Conservation (phyloP, 1,284 basidiomycete genomes). For the Ceratobasidium sp. region DNA sequence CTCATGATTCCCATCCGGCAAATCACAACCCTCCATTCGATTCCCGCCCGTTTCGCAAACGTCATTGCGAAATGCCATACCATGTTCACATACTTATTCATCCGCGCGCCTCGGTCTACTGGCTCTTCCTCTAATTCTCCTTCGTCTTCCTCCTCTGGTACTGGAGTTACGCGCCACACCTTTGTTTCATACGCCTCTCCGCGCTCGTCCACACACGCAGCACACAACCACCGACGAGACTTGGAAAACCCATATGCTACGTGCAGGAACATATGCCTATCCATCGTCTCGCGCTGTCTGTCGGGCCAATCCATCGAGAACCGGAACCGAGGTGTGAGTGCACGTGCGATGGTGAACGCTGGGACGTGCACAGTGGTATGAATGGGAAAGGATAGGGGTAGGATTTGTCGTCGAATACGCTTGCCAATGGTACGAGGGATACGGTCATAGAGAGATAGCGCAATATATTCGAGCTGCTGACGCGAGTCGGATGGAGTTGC, state of each 20-base stretch:
- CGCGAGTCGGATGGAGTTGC: conserved; percentile 58
- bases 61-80: conserved; percentile 74
- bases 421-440: conserved; percentile 70
- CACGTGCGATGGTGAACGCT: conserved; percentile 69
- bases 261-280: conserved; percentile 76
- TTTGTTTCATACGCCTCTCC: conserved; percentile 76
- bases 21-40: conserved; percentile 83
- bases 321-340: conserved; percentile 59
- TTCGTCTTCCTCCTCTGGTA: conserved; percentile 57
- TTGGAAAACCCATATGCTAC: conserved; percentile 73
- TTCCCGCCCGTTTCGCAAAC: conserved; percentile 69
- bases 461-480: conserved; percentile 62
- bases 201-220: conserved; percentile 78
- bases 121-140: conserved; percentile 56
- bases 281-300: conserved; percentile 71
- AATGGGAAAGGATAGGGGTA: conserved; percentile 56
- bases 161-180: conserved; percentile 60
- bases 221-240: conserved; percentile 77
- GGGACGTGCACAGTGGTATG: conserved; percentile 69
- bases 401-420: conserved; percentile 64
- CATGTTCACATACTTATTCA: conserved; percentile 54
- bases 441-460: conserved; percentile 73
- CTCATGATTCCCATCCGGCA: conserved; percentile 71
- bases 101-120: conserved; percentile 56
- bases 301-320: conserved; percentile 59